phyloP scores from a whole-genome alignment of 1,139 yeast species.

The Saccharomycopsis hybrid region DNA sequence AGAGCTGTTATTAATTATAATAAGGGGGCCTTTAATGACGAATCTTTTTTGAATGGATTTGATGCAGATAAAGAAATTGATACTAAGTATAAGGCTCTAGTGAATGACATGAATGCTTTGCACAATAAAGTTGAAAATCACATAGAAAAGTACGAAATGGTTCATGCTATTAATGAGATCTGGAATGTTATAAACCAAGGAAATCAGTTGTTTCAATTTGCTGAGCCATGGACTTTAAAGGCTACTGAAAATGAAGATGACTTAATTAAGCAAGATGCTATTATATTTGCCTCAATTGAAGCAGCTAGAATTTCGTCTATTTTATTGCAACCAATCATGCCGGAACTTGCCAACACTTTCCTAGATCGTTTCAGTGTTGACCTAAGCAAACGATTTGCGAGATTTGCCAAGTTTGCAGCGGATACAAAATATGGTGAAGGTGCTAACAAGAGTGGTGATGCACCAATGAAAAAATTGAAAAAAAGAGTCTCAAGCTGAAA shows the following conservation, averaged over 20 bases:
- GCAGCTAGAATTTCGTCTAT: constrained; percentile 62
- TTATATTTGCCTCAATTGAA: constrained; percentile 64
- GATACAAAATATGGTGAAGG: constrained; percentile 48
- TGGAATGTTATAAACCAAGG: constrained; percentile 58
- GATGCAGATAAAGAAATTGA: neutral
- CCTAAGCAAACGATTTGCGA: constrained; percentile 33
- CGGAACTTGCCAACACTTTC: constrained; percentile 49
- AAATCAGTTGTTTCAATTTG: constrained; percentile 53
- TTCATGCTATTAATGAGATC: constrained; percentile 51
- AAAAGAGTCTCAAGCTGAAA: too few relatives aligned
- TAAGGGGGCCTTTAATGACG: neutral
- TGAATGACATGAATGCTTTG: constrained; percentile 27
- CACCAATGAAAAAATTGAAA: constrained; percentile 33
- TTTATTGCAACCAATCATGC: constrained; percentile 65
- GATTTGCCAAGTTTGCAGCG: constrained; percentile 37
- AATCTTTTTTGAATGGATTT: neutral
- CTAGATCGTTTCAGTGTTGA: constrained; percentile 59
- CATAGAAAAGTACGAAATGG: constrained; percentile 46
- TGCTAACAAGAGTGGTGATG: constrained; percentile 37
- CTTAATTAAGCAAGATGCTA: constrained; percentile 38
- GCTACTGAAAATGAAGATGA: constrained; percentile 26
- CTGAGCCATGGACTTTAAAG: constrained; percentile 54
- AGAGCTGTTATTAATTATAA: constrained; percentile 31
- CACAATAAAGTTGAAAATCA: constrained; percentile 35
- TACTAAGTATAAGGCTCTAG: constrained; percentile 7